Evolutionary conservation across 768 basidiomycete genomes (phyloP).

Genomic region (Mycena olivaceomarginata): DNA sequence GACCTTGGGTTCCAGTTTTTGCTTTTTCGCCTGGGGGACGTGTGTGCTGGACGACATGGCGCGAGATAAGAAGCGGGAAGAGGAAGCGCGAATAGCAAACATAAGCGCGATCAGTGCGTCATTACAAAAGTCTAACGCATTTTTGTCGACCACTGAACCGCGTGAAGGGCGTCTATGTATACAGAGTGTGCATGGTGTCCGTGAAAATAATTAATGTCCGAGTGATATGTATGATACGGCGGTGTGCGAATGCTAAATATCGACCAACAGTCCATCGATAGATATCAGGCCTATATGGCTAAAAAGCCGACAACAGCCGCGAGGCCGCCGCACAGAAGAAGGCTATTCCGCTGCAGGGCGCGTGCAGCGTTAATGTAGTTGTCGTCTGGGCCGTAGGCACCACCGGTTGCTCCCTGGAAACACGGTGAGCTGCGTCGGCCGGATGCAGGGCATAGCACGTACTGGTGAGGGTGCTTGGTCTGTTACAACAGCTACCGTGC

Average conservation of each 20-base stretch:
- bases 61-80: slow-evolving; percentile 10
- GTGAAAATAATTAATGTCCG: slow-evolving; percentile 31
- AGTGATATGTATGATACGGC: slow-evolving; percentile 31
- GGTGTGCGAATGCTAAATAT: slow-evolving; percentile 23
- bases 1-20: slow-evolving; percentile 55
- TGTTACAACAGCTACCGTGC: slow-evolving; percentile 27
- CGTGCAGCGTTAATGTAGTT: slow-evolving; percentile 76
- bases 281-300: slow-evolving; percentile 58
- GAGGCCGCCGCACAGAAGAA: slow-evolving; percentile 65
- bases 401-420: slow-evolving; percentile 58
- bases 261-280: slow-evolving; percentile 47
- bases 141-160: neutral
- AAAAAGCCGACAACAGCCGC: slow-evolving; percentile 68
- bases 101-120: slow-evolving; percentile 9
- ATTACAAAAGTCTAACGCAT: neutral
- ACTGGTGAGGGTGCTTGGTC: slow-evolving; percentile 40
- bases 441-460: slow-evolving; percentile 12
- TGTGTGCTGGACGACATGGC: slow-evolving; percentile 42
- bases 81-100: slow-evolving; percentile 9
- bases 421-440: neutral
- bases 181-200: slow-evolving; percentile 16
- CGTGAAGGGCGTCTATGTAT: neutral
- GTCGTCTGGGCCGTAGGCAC: slow-evolving; percentile 82
- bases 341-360: slow-evolving; percentile 65
- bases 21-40: slow-evolving; percentile 59